phyloP scores from a whole-genome alignment of 345 rosid genomes.

The Isatis tinctoria region DNA sequence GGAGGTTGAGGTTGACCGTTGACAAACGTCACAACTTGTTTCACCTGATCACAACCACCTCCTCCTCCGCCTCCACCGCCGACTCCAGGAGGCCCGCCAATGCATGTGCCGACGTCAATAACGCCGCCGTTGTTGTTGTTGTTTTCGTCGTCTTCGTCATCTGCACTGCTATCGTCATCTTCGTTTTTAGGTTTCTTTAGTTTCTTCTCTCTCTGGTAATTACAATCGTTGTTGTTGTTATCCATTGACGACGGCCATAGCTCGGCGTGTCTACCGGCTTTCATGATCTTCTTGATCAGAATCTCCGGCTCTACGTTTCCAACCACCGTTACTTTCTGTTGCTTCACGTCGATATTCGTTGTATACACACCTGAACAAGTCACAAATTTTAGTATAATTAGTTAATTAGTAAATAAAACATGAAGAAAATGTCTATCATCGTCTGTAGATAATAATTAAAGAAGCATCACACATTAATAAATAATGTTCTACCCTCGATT shows the following conservation, averaged over 20 bases:
- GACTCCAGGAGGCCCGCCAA: not conserved
- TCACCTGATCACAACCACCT: conserved; percentile 27
- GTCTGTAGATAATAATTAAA: not conserved
- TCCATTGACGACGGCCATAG: conserved; percentile 50
- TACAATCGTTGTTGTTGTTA: conserved; percentile 16
- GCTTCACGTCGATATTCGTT: conserved; percentile 57
- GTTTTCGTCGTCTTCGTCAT: conserved; percentile 37
- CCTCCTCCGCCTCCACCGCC: conserved; percentile 3
- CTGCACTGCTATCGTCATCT: conserved; percentile 34
- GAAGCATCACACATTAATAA: not conserved
- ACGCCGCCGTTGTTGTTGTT: not conserved
- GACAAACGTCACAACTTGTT: conserved; percentile 28
- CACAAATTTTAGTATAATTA: not conserved
- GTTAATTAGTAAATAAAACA: not conserved
- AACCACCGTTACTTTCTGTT: conserved; percentile 66
- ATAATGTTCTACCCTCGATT: conserved; percentile 50
- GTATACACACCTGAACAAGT: conserved; percentile 56
- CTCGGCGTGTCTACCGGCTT: conserved; percentile 75
- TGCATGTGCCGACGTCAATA: not conserved
- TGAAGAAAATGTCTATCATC: not conserved
- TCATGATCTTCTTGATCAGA: conserved; percentile 63
- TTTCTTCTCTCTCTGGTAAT: conserved; percentile 40
- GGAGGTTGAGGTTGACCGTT: conserved; percentile 39
- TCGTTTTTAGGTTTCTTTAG: conserved; percentile 38
- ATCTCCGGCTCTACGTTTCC: conserved; percentile 59